Conservation (phyloP, 2,329 filamentous ascomycete species). For the Chrysoporthe deuterocubensis region DNA sequence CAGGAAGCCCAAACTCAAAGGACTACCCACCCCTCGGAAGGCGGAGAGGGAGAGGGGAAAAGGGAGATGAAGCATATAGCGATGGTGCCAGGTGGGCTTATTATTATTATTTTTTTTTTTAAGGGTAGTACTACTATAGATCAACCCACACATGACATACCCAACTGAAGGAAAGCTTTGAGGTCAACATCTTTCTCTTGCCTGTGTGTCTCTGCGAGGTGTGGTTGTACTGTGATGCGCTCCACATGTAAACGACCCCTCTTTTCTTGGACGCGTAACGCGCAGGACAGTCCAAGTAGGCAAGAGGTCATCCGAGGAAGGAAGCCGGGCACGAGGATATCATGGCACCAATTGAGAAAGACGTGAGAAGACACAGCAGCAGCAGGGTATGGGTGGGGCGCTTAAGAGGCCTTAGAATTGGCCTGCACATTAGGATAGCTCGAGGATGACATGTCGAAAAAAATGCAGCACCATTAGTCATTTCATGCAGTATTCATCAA, state of each 20-base stretch:
- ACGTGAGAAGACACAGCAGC: too few relatives aligned
- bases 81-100: background rate
- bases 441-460: too few relatives aligned
- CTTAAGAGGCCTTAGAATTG: too few relatives aligned
- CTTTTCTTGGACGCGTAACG: too few relatives aligned
- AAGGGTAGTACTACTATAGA: background rate
- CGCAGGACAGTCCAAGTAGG: too few relatives aligned
- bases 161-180: background rate
- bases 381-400: too few relatives aligned
- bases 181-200: background rate
- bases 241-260: too few relatives aligned
- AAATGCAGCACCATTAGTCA: background rate
- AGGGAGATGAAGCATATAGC: background rate
- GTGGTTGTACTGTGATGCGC: background rate
- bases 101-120: background rate
- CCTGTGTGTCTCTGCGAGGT: background rate
- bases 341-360: too few relatives aligned
- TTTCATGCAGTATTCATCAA: slow-evolving; percentile 9
- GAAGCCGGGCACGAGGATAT: too few relatives aligned
- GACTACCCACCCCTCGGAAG: background rate
- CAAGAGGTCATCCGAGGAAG: too few relatives aligned
- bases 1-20: background rate
- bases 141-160: background rate
- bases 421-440: too few relatives aligned
- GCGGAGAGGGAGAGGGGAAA: background rate